Base-by-base conservation (phyloP, 225 moss, liverwort and hornwort species). In the Polytrichum commune region DNA sequence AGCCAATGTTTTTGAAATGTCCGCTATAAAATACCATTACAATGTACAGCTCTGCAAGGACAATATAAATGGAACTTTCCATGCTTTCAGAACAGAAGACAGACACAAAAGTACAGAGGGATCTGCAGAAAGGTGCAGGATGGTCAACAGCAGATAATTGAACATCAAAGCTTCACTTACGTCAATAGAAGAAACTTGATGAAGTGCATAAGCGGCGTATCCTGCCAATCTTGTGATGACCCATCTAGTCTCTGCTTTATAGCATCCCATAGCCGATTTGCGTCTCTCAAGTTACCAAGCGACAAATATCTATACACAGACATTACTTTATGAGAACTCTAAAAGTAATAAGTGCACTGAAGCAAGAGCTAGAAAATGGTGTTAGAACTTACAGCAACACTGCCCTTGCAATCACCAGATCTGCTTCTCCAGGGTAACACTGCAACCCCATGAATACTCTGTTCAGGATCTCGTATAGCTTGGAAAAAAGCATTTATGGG, bases 351-450 rank as follows among this genome's bases (percentile, higher is more conserved):
- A 24, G 9, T 20, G 73, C 6, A 10, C 26, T 23, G 61, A 4
- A 57, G 55, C 46, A 73, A 27, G 19, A 63, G 13, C 63, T 27
- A 9, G 65, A 66, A 58, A 26, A 18, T 20, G 55, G 65, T 33
- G 53, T 55, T 64, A 66, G 20, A 67, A 84, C 94, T 84, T 90
- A 98, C 97, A 89, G 88, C 25, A 98, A 69, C 68, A 98, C 72
- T 60, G 91, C 88, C 71, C 97, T 90, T 62, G 91, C 90, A 79
- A 98, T 78, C 69, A 98, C 91, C 88, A 98, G 80, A 91, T 98
- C 97, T 69, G 87, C 80, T 86, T 98, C 97, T 70, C 92, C 86
- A 65, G 90, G 82, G 78, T 88, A 98, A 63, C 97, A 98, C 97
- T 98, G 91, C 80, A 76, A 58, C 68, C 25, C 46, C 18, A 72